Base-by-base conservation (phyloP, 306 rosid species). In the Ammopiptanthus mongolicus region DNA sequence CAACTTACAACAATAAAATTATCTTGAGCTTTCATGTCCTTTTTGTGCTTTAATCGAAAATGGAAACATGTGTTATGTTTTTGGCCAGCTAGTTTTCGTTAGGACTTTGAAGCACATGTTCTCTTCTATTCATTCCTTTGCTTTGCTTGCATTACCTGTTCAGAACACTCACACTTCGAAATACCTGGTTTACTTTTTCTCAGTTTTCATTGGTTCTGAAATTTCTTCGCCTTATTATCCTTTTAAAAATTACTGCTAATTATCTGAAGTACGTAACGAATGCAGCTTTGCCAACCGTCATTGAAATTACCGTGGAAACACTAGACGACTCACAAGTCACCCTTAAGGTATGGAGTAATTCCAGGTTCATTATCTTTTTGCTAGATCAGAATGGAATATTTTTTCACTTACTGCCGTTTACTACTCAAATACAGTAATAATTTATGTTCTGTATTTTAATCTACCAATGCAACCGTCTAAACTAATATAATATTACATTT, bases 271-370 rank as follows among this genome's bases (percentile, higher is more conserved):
- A 10, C 70, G 39, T 65, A 15, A 9, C 3, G 1, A 28, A 17
- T 81, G 57, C 93, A 93, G 98, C 89, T 76, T 90, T 93, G 83
- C 98, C 98, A 34, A 93, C 87, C 14, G 90, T 93, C 36, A 80
- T 93, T 15, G 98, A 93, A 79, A 80, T 90, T 42, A 78, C 85
- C 0, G 83, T 90, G 5, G 95, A 89, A 71, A 93, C 89, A 48
- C 91, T 90, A 3, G 87, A 88, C 4, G 97, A 87, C 4, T 78
- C 91, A 7, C 90, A 86, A 67, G 90, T 90, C 12, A 93, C 93
- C 37, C 93, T 93, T 57, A 90, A 93, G 98, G 97, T 90, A 81
- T 17, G 80, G 28, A n/a, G 3, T 36, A 17, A 34, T 59, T 69
- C 15, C 10, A 8, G 2, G 13, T 18, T 28, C 12, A 37, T 17